Percentiles rank a stretch among this genome's conserved stretches.
phyloP scores from a whole-genome alignment of 2,329 filamentous ascomycete species.

The Colletotrichum scovillei region DNA sequence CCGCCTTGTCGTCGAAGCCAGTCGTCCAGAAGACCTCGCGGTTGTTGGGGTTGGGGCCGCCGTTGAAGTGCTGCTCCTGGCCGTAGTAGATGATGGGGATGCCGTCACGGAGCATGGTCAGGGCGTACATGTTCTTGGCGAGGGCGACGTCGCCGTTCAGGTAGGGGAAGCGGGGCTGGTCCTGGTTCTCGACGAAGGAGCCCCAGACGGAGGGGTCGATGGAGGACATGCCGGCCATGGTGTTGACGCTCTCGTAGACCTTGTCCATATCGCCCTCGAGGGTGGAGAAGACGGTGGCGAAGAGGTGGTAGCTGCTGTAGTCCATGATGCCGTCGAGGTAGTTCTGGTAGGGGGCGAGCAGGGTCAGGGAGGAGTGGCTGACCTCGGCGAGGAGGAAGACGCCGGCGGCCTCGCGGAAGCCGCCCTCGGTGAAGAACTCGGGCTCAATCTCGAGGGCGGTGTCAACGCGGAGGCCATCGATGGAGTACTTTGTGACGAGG shows the following conservation, averaged over 20 bases:
- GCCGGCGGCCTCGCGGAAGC: conserved; percentile 64
- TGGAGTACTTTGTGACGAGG: conserved; percentile 70
- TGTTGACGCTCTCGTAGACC: conserved; percentile 41
- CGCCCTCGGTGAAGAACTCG: conserved; percentile 61
- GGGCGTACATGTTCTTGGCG: conserved; percentile 70
- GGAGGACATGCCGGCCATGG: conserved; percentile 36
- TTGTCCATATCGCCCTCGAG: conserved; percentile 39
- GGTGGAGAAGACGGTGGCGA: conserved; percentile 8
- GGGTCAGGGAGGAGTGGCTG: conserved; percentile 61
- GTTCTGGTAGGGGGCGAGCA: conserved; percentile 63
- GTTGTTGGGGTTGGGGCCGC: conserved; percentile 58
- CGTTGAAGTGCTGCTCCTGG: conserved; percentile 70
- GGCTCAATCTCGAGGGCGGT: conserved; percentile 71
- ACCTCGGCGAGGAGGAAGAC: conserved; percentile 73
- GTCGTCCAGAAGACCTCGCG: conserved; percentile 68
- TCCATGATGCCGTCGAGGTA: conserved; percentile 69
- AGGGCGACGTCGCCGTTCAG: conserved; percentile 66
- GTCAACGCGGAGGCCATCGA: conserved; percentile 72
- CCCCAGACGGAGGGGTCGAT: conserved; percentile 42
- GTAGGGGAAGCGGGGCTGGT: conserved; percentile 59
- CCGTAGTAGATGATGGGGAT: conserved; percentile 75
- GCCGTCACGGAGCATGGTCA: conserved; percentile 69
- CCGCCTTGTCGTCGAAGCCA: conserved; percentile 55
- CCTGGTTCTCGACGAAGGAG: conserved; percentile 69
- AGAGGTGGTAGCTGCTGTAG: conserved; percentile 62